Conservation (phyloP, 139 green algal species). For the Cymbomonas tetramitiformis region DNA sequence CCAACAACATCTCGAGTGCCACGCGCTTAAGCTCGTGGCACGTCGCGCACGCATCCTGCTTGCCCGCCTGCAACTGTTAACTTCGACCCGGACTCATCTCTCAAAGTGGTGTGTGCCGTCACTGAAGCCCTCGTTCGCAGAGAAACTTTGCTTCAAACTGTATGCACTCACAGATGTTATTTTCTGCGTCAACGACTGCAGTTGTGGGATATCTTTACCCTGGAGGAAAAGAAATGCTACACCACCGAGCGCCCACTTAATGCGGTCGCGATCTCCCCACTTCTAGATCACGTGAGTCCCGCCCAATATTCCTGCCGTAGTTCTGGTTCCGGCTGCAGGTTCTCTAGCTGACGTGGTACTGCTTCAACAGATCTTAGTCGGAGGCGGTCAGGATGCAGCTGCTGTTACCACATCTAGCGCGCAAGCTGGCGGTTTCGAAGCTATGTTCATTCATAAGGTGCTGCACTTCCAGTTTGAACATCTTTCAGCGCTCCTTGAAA, state of each 20-base stretch:
- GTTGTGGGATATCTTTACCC: conserved; percentile 39
- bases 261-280: conserved; percentile 70
- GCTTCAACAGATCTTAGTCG: conserved; percentile 74
- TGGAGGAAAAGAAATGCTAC: conserved; percentile 86
- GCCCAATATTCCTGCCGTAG: background rate
- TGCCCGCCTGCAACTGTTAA: too few species aligned
- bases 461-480: background rate
- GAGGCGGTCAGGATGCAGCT: conserved; percentile 78
- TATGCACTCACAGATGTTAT: too few species aligned
- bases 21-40: too few species aligned
- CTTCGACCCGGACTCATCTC: too few species aligned
- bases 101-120: too few species aligned
- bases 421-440: conserved; percentile 82
- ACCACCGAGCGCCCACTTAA: conserved; percentile 72
- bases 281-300: conserved; percentile 85
- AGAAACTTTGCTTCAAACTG: too few species aligned
- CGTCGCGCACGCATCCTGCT: too few species aligned
- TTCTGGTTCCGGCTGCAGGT: background rate
- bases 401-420: conserved; percentile 75
- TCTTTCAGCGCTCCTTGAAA: background rate
- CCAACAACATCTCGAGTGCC: too few species aligned
- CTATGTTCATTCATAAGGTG: conserved; percentile 92
- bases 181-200: too few species aligned
- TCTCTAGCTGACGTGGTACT: conserved; percentile 23
- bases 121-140: too few species aligned